Percentiles rank a stretch among this genome's conserved stretches.
These are phyloP conservation scores for Oryza coarctata DNA, from an alignment of 176 grass and related monocot species.

Conservation along the genomic window DNA sequence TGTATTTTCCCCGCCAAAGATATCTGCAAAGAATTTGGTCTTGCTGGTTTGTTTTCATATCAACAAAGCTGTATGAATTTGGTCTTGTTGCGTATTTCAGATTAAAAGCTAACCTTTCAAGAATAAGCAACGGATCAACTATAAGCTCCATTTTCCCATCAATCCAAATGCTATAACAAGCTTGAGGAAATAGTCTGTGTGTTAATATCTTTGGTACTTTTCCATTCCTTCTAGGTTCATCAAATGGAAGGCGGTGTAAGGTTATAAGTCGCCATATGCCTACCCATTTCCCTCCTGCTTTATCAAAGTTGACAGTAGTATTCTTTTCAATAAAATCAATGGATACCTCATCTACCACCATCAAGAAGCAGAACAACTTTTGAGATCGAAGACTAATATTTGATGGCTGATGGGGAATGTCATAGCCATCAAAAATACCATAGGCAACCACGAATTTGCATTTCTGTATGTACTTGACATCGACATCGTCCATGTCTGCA, in stretches of 20 bases:
- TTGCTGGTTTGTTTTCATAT: conserved; percentile 18
- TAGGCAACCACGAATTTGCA: conserved; percentile 95
- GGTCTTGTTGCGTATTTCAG: neutral
- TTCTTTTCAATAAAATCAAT: conserved; percentile 93
- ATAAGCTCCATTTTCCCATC: conserved; percentile 99
- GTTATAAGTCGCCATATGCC: conserved; percentile 89
- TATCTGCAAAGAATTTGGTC: conserved; percentile 51
- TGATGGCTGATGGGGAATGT: conserved; percentile 85
- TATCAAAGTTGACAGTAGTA: conserved; percentile 58
- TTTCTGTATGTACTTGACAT: conserved; percentile 76
- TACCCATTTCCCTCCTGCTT: conserved; percentile 84
- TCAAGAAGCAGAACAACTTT: conserved; percentile 96
- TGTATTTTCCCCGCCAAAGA: conserved; percentile 83
- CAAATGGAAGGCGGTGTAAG: conserved; percentile 69
- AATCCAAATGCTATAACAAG: conserved; percentile 98
- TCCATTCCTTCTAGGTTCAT: conserved; percentile 97
- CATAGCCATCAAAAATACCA: conserved; percentile 99
- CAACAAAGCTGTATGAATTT: neutral
- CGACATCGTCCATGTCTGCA: conserved; percentile 72
- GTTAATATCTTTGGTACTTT: conserved; percentile 98
- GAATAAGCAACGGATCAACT: conserved; percentile 90
- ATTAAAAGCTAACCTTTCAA: conserved; percentile 69
- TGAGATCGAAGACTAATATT: conserved; percentile 79
- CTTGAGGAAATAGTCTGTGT: conserved; percentile 88
- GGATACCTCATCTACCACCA: conserved; percentile 94